Evolutionary conservation across 805 yeast genomes (phyloP).

Genomic region (Kregervanrija delftensis): DNA sequence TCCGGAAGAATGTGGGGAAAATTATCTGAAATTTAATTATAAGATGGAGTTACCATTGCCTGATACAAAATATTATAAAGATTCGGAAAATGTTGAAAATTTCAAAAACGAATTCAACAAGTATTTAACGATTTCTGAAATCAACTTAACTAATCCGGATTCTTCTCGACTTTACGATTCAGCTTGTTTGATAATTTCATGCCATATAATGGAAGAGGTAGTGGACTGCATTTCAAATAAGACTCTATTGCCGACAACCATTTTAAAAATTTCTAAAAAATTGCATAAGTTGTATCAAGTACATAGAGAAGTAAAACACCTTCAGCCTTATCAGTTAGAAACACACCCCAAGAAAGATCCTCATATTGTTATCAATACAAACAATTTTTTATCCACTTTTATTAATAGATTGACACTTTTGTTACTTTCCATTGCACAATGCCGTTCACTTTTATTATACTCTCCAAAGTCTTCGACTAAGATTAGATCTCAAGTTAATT

Average conservation of each 20-base stretch:
- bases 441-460: constrained; percentile 31
- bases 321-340: constrained; percentile 5
- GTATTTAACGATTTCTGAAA: constrained; percentile 7
- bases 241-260: constrained; percentile 18
- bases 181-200: constrained; percentile 22
- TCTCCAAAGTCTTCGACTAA: constrained; percentile 20
- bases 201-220: constrained; percentile 27
- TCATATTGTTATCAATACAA: constrained; percentile 28
- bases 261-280: constrained; percentile 13
- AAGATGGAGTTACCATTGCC: constrained; percentile 30
- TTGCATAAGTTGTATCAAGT: constrained; percentile 3
- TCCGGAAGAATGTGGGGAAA: not conserved
- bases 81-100: constrained; percentile 5
- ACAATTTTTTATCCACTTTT: constrained; percentile 28
- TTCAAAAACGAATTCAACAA: constrained; percentile 13
- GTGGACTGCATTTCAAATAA: constrained; percentile 28
- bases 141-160: constrained; percentile 12
- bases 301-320: constrained; percentile 4
- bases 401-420: constrained; percentile 22
- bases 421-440: constrained; percentile 24
- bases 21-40: constrained; percentile 23
- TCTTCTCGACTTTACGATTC: constrained; percentile 21
- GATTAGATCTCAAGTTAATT: constrained; percentile 14
- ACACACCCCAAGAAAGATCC: constrained; percentile 5
- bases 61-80: constrained; percentile 19